Evolutionary conservation across 2,329 filamentous ascomycete species (phyloP).

Genomic region (Ustulina deusta): DNA sequence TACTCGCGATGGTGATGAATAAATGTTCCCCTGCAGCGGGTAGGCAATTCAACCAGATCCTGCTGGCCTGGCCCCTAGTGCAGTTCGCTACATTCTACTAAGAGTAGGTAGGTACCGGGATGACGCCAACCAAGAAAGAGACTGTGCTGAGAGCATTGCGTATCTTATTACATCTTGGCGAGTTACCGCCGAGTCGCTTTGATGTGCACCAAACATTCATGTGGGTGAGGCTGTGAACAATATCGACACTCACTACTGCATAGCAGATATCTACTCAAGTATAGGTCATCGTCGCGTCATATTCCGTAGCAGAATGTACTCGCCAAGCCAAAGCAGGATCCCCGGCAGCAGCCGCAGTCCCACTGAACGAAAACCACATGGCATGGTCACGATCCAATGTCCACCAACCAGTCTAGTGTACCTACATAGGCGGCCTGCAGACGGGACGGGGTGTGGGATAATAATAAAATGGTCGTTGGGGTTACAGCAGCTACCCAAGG

Average conservation of each 20-base stretch:
- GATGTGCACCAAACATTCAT: neutral
- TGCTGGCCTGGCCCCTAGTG: neutral
- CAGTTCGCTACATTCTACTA: neutral
- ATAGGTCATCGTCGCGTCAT: conserved; percentile 16
- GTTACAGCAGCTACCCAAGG: conserved; percentile 21
- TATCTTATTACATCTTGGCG: conserved; percentile 12
- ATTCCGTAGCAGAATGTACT: conserved; percentile 25
- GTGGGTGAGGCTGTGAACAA: conserved; percentile 1
- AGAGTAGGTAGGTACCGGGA: neutral
- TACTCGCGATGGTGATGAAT: conserved; percentile 19
- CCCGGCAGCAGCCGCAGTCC: conserved; percentile 40
- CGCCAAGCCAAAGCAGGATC: conserved; percentile 29
- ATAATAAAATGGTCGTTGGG: conserved; percentile 18
- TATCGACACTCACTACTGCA: neutral
- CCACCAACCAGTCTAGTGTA: neutral
- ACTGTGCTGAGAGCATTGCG: conserved; percentile 12
- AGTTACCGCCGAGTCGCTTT: neutral
- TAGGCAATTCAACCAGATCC: conserved; percentile 2
- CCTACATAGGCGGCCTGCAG: conserved; percentile 28
- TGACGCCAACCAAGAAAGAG: conserved; percentile 15
- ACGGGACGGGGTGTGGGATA: conserved; percentile 21
- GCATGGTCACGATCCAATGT: conserved; percentile 31
- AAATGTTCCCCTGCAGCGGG: conserved; percentile 34
- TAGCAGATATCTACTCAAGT: neutral
- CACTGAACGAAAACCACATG: conserved; percentile 36